These are phyloP conservation scores for Hevea brasiliensis DNA, from an alignment of 345 rosid genomes.

Conservation along the genomic window DNA sequence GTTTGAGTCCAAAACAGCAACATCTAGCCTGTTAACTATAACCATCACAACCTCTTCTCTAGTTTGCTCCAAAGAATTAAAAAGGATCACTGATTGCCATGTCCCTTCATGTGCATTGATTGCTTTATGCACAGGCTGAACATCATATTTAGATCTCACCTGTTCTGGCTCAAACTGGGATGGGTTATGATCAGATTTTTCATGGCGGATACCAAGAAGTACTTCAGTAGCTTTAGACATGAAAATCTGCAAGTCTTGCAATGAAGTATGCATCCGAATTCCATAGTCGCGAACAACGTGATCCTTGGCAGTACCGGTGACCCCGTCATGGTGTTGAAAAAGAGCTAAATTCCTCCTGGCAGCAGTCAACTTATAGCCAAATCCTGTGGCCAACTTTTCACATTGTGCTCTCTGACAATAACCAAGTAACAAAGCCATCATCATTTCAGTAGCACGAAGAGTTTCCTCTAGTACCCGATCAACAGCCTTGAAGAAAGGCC, in stretches of 20 bases:
- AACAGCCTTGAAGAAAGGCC: slow-evolving; percentile 98
- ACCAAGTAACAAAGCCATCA: slow-evolving; percentile 82
- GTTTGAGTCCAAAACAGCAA: slow-evolving; percentile 76
- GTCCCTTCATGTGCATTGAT: slow-evolving; percentile 70
- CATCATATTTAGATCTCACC: slow-evolving; percentile 80
- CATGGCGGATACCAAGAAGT: slow-evolving; percentile 79
- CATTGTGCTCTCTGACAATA: slow-evolving; percentile 86
- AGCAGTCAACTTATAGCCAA: slow-evolving; percentile 80
- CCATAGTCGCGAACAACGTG: slow-evolving; percentile 97
- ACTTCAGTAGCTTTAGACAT: slow-evolving; percentile 94
- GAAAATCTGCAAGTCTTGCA: slow-evolving; percentile 87
- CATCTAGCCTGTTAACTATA: slow-evolving; percentile 67
- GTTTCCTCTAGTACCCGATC: slow-evolving; percentile 92
- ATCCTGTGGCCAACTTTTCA: slow-evolving; percentile 73
- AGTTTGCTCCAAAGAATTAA: slow-evolving; percentile 83
- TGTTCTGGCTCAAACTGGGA: slow-evolving; percentile 80
- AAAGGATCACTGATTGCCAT: slow-evolving; percentile 69
- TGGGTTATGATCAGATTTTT: slow-evolving; percentile 69
- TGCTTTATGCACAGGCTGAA: slow-evolving; percentile 68
- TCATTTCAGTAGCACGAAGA: slow-evolving; percentile 85
- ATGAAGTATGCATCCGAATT: slow-evolving; percentile 82
- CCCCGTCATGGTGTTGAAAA: slow-evolving; percentile 99
- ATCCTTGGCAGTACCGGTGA: slow-evolving; percentile 94
- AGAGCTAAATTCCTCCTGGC: slow-evolving; percentile 97
- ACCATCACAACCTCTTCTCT: slow-evolving; percentile 83